These are phyloP conservation scores for Aspergillus sp. DNA, from an alignment of 2,329 filamentous ascomycete species.

Conservation along the genomic window DNA sequence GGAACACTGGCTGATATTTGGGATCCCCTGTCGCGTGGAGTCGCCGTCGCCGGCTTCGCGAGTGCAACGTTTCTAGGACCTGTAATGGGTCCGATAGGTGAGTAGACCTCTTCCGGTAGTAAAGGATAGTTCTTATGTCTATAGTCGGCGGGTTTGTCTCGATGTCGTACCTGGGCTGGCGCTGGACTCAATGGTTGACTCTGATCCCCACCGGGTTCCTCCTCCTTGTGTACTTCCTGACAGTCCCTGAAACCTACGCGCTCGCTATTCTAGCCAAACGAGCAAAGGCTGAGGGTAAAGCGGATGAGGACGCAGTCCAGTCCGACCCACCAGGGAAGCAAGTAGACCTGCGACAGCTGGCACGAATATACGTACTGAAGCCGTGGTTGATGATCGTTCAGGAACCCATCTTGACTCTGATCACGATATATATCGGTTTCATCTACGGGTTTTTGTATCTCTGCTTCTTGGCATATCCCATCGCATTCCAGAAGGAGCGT, in stretches of 20 bases:
- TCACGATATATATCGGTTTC: constrained; percentile 38
- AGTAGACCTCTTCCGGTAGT: too few relatives aligned
- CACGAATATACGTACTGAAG: constrained; percentile 35
- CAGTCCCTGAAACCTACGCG: constrained; percentile 49
- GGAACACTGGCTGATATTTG: constrained; percentile 49
- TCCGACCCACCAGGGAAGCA: constrained; percentile 37
- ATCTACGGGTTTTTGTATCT: constrained; percentile 28
- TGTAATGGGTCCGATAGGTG: constrained; percentile 43
- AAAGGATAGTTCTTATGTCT: too few relatives aligned
- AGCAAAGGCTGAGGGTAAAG: constrained; percentile 42
- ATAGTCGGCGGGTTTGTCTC: constrained; percentile 50
- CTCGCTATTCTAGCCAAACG: constrained; percentile 44
- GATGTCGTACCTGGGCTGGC: constrained; percentile 49
- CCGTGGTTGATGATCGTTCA: constrained; percentile 39
- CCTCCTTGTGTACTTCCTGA: constrained; percentile 37
- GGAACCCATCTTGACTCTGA: constrained; percentile 44
- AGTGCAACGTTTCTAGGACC: constrained; percentile 48
- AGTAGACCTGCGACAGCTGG: constrained; percentile 27
- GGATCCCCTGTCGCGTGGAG: constrained; percentile 42
- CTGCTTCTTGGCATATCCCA: constrained; percentile 33
- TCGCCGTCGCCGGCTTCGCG: constrained; percentile 44
- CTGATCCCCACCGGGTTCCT: constrained; percentile 44
- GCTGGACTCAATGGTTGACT: constrained; percentile 56
- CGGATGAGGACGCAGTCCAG: constrained; percentile 46
- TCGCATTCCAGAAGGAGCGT: constrained; percentile 37